These are phyloP conservation scores for Psilocybe cyanescens DNA, from an alignment of 768 basidiomycete genomes.

Conservation along the genomic window DNA sequence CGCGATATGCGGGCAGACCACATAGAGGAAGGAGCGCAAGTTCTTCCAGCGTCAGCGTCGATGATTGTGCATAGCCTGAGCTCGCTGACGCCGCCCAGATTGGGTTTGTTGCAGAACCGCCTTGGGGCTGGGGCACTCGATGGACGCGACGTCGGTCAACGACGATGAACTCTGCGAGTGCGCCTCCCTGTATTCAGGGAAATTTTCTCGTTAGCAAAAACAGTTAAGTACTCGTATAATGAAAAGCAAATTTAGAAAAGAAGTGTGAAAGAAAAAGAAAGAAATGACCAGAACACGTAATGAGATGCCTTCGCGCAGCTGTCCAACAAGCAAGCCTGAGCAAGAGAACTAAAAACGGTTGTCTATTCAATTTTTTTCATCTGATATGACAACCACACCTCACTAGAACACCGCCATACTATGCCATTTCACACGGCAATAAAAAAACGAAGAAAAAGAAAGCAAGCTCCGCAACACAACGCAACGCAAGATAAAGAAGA, in stretches of 20 bases:
- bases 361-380: too few relatives aligned
- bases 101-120: conserved; percentile 26
- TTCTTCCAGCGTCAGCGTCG: conserved; percentile 59
- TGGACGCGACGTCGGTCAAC: conserved; percentile 80
- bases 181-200: conserved; percentile 64
- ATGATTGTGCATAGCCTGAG: conserved; percentile 27
- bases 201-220: conserved; percentile 10
- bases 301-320: not conserved
- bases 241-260: conserved; percentile 1
- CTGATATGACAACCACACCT: too few relatives aligned
- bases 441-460: conserved; percentile 4
- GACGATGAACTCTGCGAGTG: conserved; percentile 87
- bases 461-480: not conserved
- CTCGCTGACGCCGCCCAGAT: conserved; percentile 11
- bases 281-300: not conserved
- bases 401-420: too few relatives aligned
- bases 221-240: not conserved
- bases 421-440: not conserved
- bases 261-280: conserved; percentile 4
- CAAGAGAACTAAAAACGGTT: too few relatives aligned
- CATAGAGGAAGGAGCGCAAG: conserved; percentile 80
- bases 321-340: too few relatives aligned
- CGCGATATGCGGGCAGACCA: conserved; percentile 83
- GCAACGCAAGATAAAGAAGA: not conserved
- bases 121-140: conserved; percentile 66